Base-by-base conservation (phyloP, 331 rosid species). In the Quercus tomentella region DNA sequence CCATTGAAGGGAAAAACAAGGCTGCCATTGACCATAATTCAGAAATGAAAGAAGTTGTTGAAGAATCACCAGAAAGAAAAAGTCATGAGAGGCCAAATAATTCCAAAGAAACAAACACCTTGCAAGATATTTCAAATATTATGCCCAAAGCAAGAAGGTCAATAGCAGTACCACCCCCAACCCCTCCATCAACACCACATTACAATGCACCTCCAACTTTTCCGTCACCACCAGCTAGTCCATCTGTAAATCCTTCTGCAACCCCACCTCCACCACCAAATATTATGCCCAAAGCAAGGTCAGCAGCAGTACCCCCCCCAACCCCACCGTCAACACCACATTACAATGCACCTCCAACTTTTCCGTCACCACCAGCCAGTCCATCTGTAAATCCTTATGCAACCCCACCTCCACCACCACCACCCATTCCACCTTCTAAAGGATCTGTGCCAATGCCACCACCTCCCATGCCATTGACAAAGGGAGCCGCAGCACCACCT, bases 401-500 rank as follows among this genome's bases (percentile, higher is more conserved):
- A 62, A 28, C 11, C 6, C 72, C 74, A 18, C 22, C 77, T 41
- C 37, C 10, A 33, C 25, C 54, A 49, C 74, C 65, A 11, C 74
- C 63, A 14, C 43, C 84, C 9, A 41, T 26, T 30, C 71, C 51
- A 18, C 56, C 70, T 23, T 60, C 43, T 7, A 20, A 2, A 10
- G 43, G 33, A 20, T 20, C n/a, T 28, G 57, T 57, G 31, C 26
- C 66, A 7, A 5, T 20, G 23, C 49, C 78, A 41, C 61, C 78
- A 4, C 56, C 84, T 18, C 57, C 81, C 5, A 63, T 41, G 70
- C 23, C 62, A 25, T 25, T 66, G 55, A 7, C 51, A n/a, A 57
- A 57, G 62, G 57, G 65, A 72, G 55, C 17, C 9, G 55, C 72
- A 52, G 76, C 80, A 18, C 86, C 82, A 2, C 86, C 86, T 28